Evolutionary conservation across 2,329 filamentous ascomycete species (phyloP), one percentile per base, ranked within the genome.

Genomic region (Nannizzia gypsea): DNA sequence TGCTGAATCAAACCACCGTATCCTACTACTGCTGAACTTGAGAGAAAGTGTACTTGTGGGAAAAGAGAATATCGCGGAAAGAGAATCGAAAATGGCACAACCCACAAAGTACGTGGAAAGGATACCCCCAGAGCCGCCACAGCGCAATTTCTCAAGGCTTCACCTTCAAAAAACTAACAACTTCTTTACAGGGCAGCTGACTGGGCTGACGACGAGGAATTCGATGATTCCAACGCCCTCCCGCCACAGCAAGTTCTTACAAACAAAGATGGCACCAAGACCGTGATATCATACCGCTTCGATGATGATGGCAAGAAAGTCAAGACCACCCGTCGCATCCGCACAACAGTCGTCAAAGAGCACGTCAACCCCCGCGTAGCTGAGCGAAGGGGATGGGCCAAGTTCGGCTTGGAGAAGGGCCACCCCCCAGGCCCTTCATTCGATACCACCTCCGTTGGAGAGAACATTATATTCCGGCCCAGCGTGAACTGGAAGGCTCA

Each of bases 241-340:
- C 93, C 93, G 63, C 83, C 88, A 67, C 85, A 89, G 67, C 87
- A 93, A 78, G 88, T 92, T 68, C 92, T 90, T 74, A 87, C 87
- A 74, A 97, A 99, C 84, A 96, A 96, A 79, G 93, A 99, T 76
- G 93, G 95, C 73, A 96, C 90, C 69, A 96, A 96, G 79, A 99
- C 95, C 54, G 88, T 93, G 68, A 86, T 96, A 71, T 89, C 88
- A 64, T 95, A 89, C 80, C 83, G 85, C 69, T 85, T 90, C 79
- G 92, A 96, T 79, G 93, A 99, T 67, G 83, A 92, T 64, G 89
- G 89, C 76, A 91, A 95, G 76, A 95, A 95, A 77, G 88, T 97
- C 72, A 97, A 97, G 83, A 93, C 90, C 64, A 97, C 91, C 63
- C 91, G 93, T 73, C 89, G 91, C 69, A 92, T 97, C 78, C 90